These are phyloP conservation scores for Hanseniaspora pseudoguilliermondii DNA, from an alignment of 805 yeast species.

Conservation along the genomic window DNA sequence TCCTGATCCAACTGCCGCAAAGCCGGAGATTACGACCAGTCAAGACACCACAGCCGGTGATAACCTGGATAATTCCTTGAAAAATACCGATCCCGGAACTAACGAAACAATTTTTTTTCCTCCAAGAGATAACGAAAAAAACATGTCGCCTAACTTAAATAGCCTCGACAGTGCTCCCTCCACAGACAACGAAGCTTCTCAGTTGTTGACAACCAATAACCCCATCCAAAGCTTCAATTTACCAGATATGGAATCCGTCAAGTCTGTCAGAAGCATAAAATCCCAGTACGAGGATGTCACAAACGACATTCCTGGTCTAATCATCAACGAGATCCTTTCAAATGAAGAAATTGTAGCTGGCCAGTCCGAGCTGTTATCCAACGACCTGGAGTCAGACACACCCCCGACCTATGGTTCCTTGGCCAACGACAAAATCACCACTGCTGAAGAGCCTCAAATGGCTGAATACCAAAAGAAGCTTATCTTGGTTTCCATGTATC, in stretches of 20 bases:
- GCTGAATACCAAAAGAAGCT: conserved; percentile 19
- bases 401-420: not conserved
- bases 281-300: conserved; percentile 24
- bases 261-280: not conserved
- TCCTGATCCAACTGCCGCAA: not conserved
- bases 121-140: not conserved
- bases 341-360: conserved; percentile 20
- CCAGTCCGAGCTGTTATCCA: not conserved
- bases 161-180: not conserved
- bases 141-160: not conserved
- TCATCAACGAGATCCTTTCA: conserved; percentile 25
- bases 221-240: not conserved
- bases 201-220: not conserved
- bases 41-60: not conserved
- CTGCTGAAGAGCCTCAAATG: conserved; percentile 1
- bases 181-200: not conserved
- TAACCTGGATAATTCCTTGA: not conserved
- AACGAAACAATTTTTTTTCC: not conserved
- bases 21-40: not conserved
- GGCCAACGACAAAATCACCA: conserved; percentile 4
- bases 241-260: conserved; percentile 4
- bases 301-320: conserved; percentile 26
- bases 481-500: conserved; percentile 33
- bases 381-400: not conserved
- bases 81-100: not conserved